These are phyloP conservation scores for Trichoderma sp. DNA, from an alignment of 2,329 filamentous ascomycete species.

Conservation along the genomic window DNA sequence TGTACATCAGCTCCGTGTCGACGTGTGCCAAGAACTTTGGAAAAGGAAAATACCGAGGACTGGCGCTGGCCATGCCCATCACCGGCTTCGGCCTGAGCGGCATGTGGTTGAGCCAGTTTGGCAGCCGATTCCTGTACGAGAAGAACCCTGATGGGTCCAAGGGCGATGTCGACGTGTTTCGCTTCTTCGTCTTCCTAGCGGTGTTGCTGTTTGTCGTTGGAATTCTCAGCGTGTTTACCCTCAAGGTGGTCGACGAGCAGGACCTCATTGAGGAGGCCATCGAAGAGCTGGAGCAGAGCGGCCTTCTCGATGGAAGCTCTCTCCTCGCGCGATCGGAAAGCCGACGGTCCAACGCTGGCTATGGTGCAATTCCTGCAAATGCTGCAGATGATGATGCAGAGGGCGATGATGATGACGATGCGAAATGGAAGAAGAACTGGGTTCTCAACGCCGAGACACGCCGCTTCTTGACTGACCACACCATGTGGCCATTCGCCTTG, in stretches of 20 bases:
- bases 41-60: conserved; percentile 77
- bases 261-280: conserved; percentile 87
- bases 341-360: conserved; percentile 64
- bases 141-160: conserved; percentile 59
- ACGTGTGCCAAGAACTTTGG: conserved; percentile 99
- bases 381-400: conserved; percentile 47
- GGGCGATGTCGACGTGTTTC: conserved; percentile 70
- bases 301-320: conserved; percentile 71
- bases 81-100: conserved; percentile 90
- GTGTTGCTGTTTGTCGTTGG: conserved; percentile 69
- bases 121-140: conserved; percentile 74
- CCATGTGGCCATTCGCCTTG: conserved; percentile 91
- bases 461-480: conserved; percentile 79
- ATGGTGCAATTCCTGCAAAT: conserved; percentile 58
- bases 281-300: conserved; percentile 86
- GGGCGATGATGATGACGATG: conserved; percentile 45
- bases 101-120: conserved; percentile 93
- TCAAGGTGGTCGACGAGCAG: conserved; percentile 79
- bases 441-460: conserved; percentile 88
- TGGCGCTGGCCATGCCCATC: conserved; percentile 88
- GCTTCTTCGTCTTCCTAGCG: conserved; percentile 84
- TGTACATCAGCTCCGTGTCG: conserved; percentile 90
- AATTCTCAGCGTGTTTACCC: conserved; percentile 67
- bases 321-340: conserved; percentile 60
- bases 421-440: conserved; percentile 77